Evolutionary conservation across 306 rosid genomes (phyloP), one percentile per base, ranked within the genome.

Genomic region (Myrica gale): DNA sequence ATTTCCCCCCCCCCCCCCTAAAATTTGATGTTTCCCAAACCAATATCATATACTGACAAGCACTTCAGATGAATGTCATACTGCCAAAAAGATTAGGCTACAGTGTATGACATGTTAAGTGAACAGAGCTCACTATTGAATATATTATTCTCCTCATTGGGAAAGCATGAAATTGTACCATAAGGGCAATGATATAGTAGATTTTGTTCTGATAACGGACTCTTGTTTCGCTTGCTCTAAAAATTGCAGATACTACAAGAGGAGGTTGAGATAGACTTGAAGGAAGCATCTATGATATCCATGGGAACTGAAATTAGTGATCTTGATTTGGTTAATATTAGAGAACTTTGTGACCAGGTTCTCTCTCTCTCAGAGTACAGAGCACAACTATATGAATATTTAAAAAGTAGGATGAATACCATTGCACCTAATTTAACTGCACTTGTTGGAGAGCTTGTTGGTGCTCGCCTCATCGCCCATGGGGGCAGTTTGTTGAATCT

Each of bases 301-400:
- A 95, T 95, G 97, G 98, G 97, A 86, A 94, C 98, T 23, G 98
- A 94, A 89, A 83, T 94, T 73, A 95, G 95, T 74, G 98, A 94
- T 68, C 90, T 91, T 74, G 98, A 95, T 85, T 79, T 95, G 89
- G 72, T 63, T 5, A 95, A 92, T 76, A 95, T 92, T 70, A 83
- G 80, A 76, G 92, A 90, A 74, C 91, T 95, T 20, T 95, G 97
- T 81, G 98, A 95, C 43, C 98, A 92, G 79, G 97, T 95, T 75
- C 87, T 95, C 66, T 88, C 97, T 26, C 96, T 95, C 17, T 83
- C 97, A 0, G 99, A 90, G 79, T 95, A 95, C 87, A 85, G 97
- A 79, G 96, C 97, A 15, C 93, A 88, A 69, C 91, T 92, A 9
- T 92, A 81, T 68, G 99, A 95, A 78, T 95, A 95, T 85, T 78